phyloP scores from a whole-genome alignment of 192 early-diverging fungal species.

The Oehlia diaphana region DNA sequence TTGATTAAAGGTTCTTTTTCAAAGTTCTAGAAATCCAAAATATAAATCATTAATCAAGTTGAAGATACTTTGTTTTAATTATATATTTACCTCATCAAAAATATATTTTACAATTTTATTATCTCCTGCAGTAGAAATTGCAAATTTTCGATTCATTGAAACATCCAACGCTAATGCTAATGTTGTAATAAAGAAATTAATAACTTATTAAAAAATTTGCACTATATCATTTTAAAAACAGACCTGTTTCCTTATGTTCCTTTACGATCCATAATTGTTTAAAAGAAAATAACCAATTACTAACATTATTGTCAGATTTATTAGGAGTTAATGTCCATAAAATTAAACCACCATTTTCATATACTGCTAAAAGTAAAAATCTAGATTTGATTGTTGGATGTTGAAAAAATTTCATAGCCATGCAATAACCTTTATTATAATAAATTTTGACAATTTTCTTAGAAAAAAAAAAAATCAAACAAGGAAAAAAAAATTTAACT shows the following conservation, averaged over 20 bases:
- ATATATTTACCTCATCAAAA: conserved; percentile 11
- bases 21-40: background rate
- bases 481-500: background rate
- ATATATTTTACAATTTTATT: conserved; percentile 40
- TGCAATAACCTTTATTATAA: conserved; percentile 19
- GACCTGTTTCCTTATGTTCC: conserved; percentile 40
- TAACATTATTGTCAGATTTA: background rate
- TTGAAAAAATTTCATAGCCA: conserved; percentile 19
- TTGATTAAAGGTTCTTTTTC: conserved; percentile 2
- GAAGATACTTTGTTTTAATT: background rate
- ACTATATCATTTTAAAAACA: background rate
- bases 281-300: conserved; percentile 17
- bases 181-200: background rate
- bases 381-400: background rate
- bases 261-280: conserved; percentile 35
- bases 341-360: conserved; percentile 38
- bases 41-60: background rate
- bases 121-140: conserved; percentile 39
- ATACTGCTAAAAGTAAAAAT: conserved; percentile 38
- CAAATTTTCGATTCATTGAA: conserved; percentile 34
- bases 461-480: background rate
- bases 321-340: conserved; percentile 23
- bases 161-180: conserved; percentile 39
- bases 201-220: background rate
- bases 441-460: background rate